Evolutionary conservation across 257 asterid species (phyloP).

Genomic region (Asclepias syriaca): DNA sequence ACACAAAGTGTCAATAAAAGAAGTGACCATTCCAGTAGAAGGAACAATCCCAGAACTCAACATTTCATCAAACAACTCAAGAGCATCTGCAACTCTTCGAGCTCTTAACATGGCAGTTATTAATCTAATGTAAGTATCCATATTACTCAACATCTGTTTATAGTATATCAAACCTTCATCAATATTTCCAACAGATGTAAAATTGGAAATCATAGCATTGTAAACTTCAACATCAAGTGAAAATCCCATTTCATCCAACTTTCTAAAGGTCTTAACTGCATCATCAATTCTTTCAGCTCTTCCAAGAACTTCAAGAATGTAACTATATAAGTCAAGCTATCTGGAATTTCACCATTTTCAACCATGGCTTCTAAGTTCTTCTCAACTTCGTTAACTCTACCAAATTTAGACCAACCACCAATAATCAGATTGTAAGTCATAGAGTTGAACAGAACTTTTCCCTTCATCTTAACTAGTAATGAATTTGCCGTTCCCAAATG

Average conservation of each 20-base stretch:
- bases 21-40: slow-evolving; percentile 55
- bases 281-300: slow-evolving; percentile 61
- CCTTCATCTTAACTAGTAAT: slow-evolving; percentile 53
- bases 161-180: slow-evolving; percentile 56
- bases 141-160: slow-evolving; percentile 43
- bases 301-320: slow-evolving; percentile 71
- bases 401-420: slow-evolving; percentile 77
- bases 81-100: slow-evolving; percentile 75
- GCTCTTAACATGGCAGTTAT: slow-evolving; percentile 49
- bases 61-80: slow-evolving; percentile 85
- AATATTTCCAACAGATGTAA: slow-evolving; percentile 39
- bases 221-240: slow-evolving; percentile 46
- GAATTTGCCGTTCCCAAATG: slow-evolving; percentile 55
- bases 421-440: slow-evolving; percentile 48
- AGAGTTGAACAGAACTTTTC: slow-evolving; percentile 40
- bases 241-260: slow-evolving; percentile 44
- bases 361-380: slow-evolving; percentile 55
- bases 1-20: slow-evolving; percentile 63
- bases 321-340: slow-evolving; percentile 47
- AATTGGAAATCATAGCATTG: slow-evolving; percentile 70
- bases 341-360: slow-evolving; percentile 63
- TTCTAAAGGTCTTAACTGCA: slow-evolving; percentile 42
- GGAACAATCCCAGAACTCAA: slow-evolving; percentile 58
- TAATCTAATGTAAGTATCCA: slow-evolving; percentile 57
- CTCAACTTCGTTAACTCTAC: slow-evolving; percentile 65